These are phyloP conservation scores for Torulaspora microellipsoides DNA, from an alignment of 805 yeast genomes.

Conservation along the genomic window DNA sequence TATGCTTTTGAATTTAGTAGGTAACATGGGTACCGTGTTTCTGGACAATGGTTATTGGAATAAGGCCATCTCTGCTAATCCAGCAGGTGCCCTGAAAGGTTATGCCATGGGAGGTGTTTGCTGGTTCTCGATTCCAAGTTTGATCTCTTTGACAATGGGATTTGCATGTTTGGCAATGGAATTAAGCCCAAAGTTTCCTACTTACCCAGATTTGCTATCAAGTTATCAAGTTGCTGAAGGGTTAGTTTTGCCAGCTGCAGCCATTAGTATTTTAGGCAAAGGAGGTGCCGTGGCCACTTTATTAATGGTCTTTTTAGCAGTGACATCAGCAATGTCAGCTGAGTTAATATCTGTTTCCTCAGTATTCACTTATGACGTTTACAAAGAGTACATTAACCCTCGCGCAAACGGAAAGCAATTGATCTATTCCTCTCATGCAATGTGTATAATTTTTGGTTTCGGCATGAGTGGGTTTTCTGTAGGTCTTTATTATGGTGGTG, in stretches of 20 bases:
- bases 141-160: slow-evolving; percentile 81
- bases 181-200: slow-evolving; percentile 66
- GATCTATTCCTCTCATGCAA: slow-evolving; percentile 60
- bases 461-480: slow-evolving; percentile 79
- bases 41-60: slow-evolving; percentile 86
- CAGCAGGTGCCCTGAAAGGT: slow-evolving; percentile 82
- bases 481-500: slow-evolving; percentile 75
- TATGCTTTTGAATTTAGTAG: slow-evolving; percentile 81
- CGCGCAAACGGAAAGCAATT: slow-evolving; percentile 69
- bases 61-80: slow-evolving; percentile 82
- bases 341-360: slow-evolving; percentile 87
- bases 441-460: slow-evolving; percentile 57
- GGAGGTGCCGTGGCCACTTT: slow-evolving; percentile 86
- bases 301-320: slow-evolving; percentile 83
- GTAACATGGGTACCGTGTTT: slow-evolving; percentile 86
- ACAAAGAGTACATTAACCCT: slow-evolving; percentile 76
- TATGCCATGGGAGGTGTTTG: slow-evolving; percentile 84
- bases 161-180: slow-evolving; percentile 77
- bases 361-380: slow-evolving; percentile 79
- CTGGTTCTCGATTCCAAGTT: slow-evolving; percentile 88
- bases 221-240: slow-evolving; percentile 76
- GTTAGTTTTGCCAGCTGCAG: slow-evolving; percentile 61
- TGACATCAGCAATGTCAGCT: slow-evolving; percentile 87
- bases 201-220: slow-evolving; percentile 65
- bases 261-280: slow-evolving; percentile 76